Percentiles rank a stretch among this genome's conserved stretches.
Conservation (phyloP, 352 stramenopile genomes). For the Pythium biforme region DNA sequence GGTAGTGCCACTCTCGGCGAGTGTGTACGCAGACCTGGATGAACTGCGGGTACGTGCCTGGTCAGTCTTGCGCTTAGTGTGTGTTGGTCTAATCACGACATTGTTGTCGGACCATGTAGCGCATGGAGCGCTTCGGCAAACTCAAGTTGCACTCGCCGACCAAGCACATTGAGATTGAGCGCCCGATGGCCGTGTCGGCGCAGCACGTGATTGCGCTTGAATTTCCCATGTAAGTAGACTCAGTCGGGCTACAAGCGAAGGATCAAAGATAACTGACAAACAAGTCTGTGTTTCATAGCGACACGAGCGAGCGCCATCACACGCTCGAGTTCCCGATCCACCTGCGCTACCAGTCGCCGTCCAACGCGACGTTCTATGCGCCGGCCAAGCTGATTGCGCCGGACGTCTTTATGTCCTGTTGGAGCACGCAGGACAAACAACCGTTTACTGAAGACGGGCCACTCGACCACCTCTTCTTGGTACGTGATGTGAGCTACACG, state of each 20-base stretch:
- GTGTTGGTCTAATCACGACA: neutral
- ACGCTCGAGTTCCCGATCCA: conserved; percentile 30
- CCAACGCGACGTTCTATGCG: conserved; percentile 25
- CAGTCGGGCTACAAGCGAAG: neutral
- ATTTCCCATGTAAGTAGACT: conserved; percentile 21
- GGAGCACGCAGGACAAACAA: neutral
- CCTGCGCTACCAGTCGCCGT: conserved; percentile 38
- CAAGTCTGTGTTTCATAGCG: neutral
- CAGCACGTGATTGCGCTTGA: conserved; percentile 30
- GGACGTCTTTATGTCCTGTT: conserved; percentile 20
- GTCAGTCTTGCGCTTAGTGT: too few species aligned
- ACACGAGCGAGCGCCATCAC: neutral
- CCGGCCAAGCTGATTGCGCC: conserved; percentile 24
- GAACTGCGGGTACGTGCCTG: conserved; percentile 33
- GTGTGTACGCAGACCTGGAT: conserved; percentile 38
- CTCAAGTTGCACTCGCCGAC: conserved; percentile 25
- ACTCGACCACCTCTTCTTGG: neutral
- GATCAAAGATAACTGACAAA: neutral
- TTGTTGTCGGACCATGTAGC: conserved; percentile 11
- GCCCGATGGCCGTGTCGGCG: conserved; percentile 24
- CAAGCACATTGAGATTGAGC: conserved; percentile 39
- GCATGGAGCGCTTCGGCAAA: conserved; percentile 32
- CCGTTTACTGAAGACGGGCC: neutral
- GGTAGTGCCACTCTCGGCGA: conserved; percentile 26
- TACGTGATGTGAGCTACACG: neutral